Base-by-base conservation (phyloP, 208 protist species). In the Borovskyia barvae region DNA sequence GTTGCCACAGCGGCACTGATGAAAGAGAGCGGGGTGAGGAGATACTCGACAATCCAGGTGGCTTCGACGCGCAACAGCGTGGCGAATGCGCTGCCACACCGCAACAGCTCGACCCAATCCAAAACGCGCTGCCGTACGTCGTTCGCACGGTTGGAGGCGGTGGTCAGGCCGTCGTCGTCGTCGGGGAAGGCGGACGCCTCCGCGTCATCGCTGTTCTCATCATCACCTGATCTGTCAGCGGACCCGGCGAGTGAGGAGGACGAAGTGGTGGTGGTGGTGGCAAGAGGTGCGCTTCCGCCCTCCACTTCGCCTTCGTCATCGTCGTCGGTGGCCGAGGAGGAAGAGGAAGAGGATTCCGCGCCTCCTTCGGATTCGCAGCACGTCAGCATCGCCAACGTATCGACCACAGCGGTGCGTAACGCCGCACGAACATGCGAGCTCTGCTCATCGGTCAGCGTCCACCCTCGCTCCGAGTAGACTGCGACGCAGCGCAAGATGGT, bases 1-100 rank as follows among this genome's bases (percentile, higher is more conserved):
- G 89, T 85, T 1, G 83, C 65, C 7, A 95, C 53, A n/a, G 77
- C 77, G 15, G 72, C 77, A 4, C 74, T 66, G 5, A 82, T 49
- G 8, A 64, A 51, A n/a, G 72, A 79, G 0, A 95, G 15, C 24
- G 42, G 46, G 3, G 24, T 54, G 20, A 63, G 52, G 17, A 60
- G 77, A 3, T 60, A 43, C 22, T 40, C 48, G 6, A 51, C 42
- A 9, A 89, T 22, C 47, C 69, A 58, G 8, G 63, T 57, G 4
- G 51, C 39, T 15, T 40, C 62, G 0, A 86, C 58, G 1, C 29
- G 36, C 19, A 94, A 60, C 8, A 89, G 51, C 1, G 26, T 6
- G 1, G 72, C 58, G 0, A 94, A 71, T 6, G 28, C 41, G 11
- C 46, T 42, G 17, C 51, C 75, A 17, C 35, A 32, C 1, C 30